Percentiles rank a stretch among this genome's conserved stretches.
Conservation (phyloP, 2,329 filamentous ascomycete genomes). For the Fusarium oxysporum region DNA sequence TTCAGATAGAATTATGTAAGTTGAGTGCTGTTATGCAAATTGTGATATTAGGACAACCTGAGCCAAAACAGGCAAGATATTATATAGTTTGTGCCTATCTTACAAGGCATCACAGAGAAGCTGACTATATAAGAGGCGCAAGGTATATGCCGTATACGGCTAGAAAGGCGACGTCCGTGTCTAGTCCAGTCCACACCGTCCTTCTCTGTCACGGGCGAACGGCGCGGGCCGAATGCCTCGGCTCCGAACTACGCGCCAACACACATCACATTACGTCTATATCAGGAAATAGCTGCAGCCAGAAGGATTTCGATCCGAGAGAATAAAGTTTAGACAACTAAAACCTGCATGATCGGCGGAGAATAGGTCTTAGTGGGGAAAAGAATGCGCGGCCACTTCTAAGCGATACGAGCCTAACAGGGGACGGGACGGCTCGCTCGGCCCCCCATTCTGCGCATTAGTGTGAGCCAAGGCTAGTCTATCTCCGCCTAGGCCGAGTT, state of each 20-base stretch:
- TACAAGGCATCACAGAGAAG: neutral
- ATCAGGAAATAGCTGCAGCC: neutral
- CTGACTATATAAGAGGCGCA: neutral
- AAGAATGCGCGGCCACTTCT: neutral
- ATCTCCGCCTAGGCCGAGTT: no score
- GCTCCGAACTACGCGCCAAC: neutral
- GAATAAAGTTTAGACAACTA: neutral
- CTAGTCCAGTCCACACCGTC: neutral
- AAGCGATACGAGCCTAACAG: neutral
- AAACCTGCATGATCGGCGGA: neutral
- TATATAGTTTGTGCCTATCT: neutral
- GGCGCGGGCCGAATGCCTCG: neutral
- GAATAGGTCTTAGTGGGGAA: neutral
- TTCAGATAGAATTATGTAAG: neutral
- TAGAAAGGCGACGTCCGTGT: neutral
- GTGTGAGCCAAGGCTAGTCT: neutral
- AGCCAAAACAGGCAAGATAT: neutral
- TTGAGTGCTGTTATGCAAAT: neutral
- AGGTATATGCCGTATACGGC: no score
- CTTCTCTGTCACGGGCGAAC: neutral
- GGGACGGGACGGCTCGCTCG: neutral
- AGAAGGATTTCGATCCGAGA: fast-evolving
- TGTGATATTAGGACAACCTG: no score
- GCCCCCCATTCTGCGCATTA: neutral
- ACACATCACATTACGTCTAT: neutral